Evolutionary conservation across 2,329 filamentous ascomycete genomes (phyloP), one percentile per base, ranked within the genome.

Genomic region (Phoma sp.): DNA sequence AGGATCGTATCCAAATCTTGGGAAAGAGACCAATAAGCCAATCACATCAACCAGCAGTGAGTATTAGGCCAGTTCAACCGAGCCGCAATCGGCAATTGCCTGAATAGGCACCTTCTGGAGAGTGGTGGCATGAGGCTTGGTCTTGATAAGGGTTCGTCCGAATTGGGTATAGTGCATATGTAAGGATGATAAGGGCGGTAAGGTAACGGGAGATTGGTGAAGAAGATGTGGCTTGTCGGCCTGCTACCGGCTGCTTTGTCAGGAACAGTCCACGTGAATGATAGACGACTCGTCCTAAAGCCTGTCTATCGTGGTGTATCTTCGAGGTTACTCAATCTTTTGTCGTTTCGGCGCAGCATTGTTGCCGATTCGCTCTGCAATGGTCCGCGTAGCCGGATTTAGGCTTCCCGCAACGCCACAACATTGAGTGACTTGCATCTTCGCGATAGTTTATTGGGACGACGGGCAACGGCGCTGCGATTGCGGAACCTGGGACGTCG

Each of bases 381-480:
- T 55, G 50, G 53, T 55, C 65, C 65, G 66, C 45, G 49, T 64
- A 62, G 43, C 68, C 65, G 68, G 61, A 58, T 60, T 40, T 35
- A 39, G 32, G 43, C 50, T 47, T 43, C 32, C 50, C 39, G 37
- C 44, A 22, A 35, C 45, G 40, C 40, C 32, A 35, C 43, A 39
- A 22, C 10, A 7, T 38, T 33, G 32, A 13, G 32, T 13, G 4
- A 13, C 10, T 13, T 33, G 32, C 32, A 13, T 33, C 32, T 13
- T n/a, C 5, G 32, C 32, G 13, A 13, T 33, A 5, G 13, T 5
- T 4, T n/a, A 13, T 33, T 11, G 32, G 4, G 9, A 30, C 11
- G 29, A 30, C 11, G 29, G 7, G 29, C 7, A 11, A 11, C 11
- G 7, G 29, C 3, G 7, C 7, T 30, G 29, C 7, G 29, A 7